These are phyloP conservation scores for Neonectria neomacrospora DNA, from an alignment of 2,329 filamentous ascomycete species.

Conservation along the genomic window DNA sequence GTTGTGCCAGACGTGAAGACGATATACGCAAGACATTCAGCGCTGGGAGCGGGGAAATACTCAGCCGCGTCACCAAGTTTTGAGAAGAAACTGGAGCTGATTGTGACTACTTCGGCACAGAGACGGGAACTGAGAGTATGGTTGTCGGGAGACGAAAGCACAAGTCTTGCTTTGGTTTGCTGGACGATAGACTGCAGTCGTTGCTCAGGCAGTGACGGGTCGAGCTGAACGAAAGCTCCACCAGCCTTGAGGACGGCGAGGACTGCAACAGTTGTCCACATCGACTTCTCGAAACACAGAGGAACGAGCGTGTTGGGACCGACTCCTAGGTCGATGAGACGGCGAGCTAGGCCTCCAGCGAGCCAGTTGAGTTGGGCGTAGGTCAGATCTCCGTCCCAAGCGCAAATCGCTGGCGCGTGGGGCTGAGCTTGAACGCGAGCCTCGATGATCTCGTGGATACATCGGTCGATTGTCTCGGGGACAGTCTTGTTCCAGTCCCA, in stretches of 20 bases:
- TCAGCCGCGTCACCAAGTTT: background rate
- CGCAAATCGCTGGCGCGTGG: conserved; percentile 32
- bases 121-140: background rate
- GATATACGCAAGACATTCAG: conserved; percentile 7
- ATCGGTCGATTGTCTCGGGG: conserved; percentile 30
- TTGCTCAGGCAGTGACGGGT: conserved; percentile 26
- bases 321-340: conserved; percentile 47
- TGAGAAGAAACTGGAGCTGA: background rate
- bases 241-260: conserved; percentile 42
- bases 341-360: conserved; percentile 52
- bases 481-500: conserved; percentile 28
- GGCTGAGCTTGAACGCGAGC: conserved; percentile 23
- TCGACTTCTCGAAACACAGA: conserved; percentile 40
- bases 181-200: conserved; percentile 17
- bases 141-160: conserved; percentile 6
- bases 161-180: background rate
- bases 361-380: conserved; percentile 53
- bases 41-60: background rate
- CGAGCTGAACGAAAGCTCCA: conserved; percentile 34
- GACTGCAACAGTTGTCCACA: conserved; percentile 38
- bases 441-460: conserved; percentile 32
- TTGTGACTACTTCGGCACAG: background rate
- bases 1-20: conserved; percentile 32
- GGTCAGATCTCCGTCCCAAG: conserved; percentile 48
- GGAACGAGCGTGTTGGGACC: conserved; percentile 32